These are phyloP conservation scores for Arthrobotrys musiformis DNA, from an alignment of 2,329 filamentous ascomycete genomes.

Conservation along the genomic window DNA sequence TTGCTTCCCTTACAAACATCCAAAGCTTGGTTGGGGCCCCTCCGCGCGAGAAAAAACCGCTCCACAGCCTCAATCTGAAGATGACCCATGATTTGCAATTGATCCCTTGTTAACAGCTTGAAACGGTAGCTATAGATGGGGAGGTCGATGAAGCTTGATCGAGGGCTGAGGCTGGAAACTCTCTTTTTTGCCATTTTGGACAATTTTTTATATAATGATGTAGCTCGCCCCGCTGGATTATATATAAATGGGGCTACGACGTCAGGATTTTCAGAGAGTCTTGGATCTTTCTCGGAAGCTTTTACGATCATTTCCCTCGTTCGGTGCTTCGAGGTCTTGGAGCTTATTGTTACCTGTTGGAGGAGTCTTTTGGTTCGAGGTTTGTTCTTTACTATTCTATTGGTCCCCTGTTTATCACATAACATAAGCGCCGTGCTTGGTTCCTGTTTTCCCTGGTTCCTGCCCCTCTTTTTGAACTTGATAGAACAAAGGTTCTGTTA, in stretches of 20 bases:
- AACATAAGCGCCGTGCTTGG: constrained; percentile 15
- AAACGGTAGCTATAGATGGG: background rate
- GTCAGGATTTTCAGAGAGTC: too few relatives aligned
- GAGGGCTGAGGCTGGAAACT: constrained; percentile 2
- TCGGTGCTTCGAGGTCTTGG: background rate
- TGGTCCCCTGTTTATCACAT: background rate
- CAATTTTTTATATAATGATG: constrained; percentile 38
- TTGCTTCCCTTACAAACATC: background rate
- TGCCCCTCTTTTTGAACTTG: constrained; percentile 20
- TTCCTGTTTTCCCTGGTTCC: background rate
- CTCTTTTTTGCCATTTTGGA: constrained; percentile 50
- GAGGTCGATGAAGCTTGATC: background rate
- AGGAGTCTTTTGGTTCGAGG: constrained; percentile 32
- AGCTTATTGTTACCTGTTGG: background rate
- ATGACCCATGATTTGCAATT: background rate
- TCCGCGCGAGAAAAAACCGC: background rate
- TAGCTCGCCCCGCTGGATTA: background rate
- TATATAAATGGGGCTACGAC: background rate
- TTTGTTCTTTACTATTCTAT: background rate
- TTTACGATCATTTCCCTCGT: constrained; percentile 7
- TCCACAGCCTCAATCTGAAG: constrained; percentile 25
- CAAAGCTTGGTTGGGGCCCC: background rate
- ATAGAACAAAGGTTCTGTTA: too few relatives aligned
- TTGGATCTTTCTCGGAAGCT: constrained; percentile 3
- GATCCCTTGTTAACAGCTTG: too few relatives aligned